phyloP scores from a whole-genome alignment of 1,284 basidiomycete genomes.

The Boletus subluridellus region DNA sequence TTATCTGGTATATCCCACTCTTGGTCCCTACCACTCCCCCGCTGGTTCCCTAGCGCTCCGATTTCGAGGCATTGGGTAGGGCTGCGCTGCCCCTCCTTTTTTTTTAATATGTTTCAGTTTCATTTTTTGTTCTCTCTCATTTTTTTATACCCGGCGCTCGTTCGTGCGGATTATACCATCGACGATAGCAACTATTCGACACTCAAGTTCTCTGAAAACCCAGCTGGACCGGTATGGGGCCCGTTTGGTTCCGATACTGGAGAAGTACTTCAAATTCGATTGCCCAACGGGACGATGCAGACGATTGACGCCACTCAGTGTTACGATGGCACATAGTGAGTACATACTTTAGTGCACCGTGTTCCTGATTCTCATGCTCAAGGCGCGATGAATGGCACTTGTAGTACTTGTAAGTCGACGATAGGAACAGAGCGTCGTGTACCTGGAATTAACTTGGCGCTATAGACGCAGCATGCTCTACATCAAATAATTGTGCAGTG shows the following conservation, averaged over 20 bases:
- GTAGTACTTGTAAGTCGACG: constrained; percentile 26
- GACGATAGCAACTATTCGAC: constrained; percentile 25
- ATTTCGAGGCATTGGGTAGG: not conserved
- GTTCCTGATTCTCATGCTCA: constrained; percentile 4
- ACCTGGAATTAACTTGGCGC: not conserved
- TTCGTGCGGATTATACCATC: constrained; percentile 25
- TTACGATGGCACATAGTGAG: constrained; percentile 29
- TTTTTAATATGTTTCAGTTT: constrained; percentile 10
- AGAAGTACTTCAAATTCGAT: constrained; percentile 17
- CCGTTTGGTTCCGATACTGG: constrained; percentile 26
- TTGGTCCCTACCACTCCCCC: constrained; percentile 9
- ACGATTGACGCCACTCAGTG: constrained; percentile 22
- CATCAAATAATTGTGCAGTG: constrained; percentile 25
- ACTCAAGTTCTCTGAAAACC: constrained; percentile 29
- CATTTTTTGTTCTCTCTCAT: not conserved
- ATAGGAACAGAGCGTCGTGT: not conserved
- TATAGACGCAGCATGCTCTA: constrained; percentile 24
- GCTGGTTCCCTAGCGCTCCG: not conserved
- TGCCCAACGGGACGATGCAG: constrained; percentile 28
- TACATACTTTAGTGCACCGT: not conserved
- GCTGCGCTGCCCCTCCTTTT: not conserved
- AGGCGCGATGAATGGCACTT: not conserved
- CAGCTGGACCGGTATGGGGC: constrained; percentile 27
- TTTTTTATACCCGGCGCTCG: not conserved
- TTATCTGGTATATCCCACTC: not conserved